Percentiles rank a stretch among this genome's conserved stretches.
These are phyloP conservation scores for Psilocybe sp. DNA, from an alignment of 768 basidiomycete genomes.

Conservation along the genomic window DNA sequence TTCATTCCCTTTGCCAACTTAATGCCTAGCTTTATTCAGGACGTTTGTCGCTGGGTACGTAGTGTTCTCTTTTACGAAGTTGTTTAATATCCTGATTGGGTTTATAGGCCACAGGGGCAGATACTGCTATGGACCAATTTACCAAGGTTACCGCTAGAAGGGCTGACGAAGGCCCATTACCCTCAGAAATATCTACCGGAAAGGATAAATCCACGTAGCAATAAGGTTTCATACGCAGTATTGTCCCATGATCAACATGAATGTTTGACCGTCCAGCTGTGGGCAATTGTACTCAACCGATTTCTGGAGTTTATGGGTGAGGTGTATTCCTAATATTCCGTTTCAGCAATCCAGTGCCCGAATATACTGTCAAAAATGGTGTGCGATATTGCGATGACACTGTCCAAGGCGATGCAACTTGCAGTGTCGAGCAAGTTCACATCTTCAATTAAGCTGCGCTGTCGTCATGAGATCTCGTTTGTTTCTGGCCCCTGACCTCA, in stretches of 20 bases:
- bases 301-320: too few species aligned
- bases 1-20: constrained; percentile 52
- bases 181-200: constrained; percentile 10
- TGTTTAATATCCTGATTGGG: not conserved
- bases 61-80: not conserved
- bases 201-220: constrained; percentile 14
- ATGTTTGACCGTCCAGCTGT: not conserved
- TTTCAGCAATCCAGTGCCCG: too few species aligned
- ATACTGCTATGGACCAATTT: constrained; percentile 69
- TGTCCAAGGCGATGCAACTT: too few species aligned
- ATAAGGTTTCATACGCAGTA: constrained; percentile 11
- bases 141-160: constrained; percentile 60
- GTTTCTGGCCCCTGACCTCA: too few species aligned
- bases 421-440: too few species aligned
- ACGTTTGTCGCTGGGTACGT: constrained; percentile 74
- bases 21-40: constrained; percentile 71
- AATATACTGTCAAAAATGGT: too few species aligned
- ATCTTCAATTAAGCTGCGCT: too few species aligned
- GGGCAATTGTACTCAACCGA: too few species aligned
- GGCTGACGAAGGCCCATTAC: constrained; percentile 44
- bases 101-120: constrained; percentile 60
- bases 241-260: constrained; percentile 5
- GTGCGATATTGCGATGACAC: too few species aligned
- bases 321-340: too few species aligned
- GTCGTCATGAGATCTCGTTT: too few species aligned